Evolutionary conservation across 805 yeast genomes (phyloP).

Genomic region (Sungouiella thailandica): DNA sequence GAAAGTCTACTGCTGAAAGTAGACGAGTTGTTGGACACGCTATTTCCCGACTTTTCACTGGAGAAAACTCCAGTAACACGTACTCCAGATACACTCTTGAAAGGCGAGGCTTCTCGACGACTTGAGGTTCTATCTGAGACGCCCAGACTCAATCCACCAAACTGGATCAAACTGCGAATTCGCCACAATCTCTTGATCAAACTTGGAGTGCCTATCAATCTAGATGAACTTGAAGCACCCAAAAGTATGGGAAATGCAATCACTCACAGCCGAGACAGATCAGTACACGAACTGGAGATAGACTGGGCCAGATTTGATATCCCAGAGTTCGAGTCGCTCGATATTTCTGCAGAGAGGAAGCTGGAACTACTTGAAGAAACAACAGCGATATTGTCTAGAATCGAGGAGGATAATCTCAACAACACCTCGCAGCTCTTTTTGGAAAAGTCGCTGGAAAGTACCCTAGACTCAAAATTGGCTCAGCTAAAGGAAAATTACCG

Average conservation of each 20-base stretch:
- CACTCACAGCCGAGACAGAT: conserved; percentile 14
- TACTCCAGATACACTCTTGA: conserved; percentile 12
- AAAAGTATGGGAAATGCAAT: too few species aligned
- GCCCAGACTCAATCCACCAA: conserved; percentile 51
- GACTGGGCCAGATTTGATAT: conserved; percentile 31
- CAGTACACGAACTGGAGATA: conserved; percentile 26
- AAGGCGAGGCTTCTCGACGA: conserved; percentile 34
- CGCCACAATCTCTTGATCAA: conserved; percentile 59
- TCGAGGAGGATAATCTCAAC: conserved; percentile 32
- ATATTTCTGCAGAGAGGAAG: conserved; percentile 25
- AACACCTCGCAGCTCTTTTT: conserved; percentile 26
- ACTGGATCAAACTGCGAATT: conserved; percentile 66
- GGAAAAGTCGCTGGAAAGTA: conserved; percentile 14
- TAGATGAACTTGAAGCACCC: conserved; percentile 43
- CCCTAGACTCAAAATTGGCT: conserved; percentile 33
- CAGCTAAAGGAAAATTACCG: conserved; percentile 24
- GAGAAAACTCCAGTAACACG: neutral
- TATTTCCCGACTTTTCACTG: conserved; percentile 5
- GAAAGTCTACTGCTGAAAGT: conserved; percentile 3
- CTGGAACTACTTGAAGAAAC: conserved; percentile 22
- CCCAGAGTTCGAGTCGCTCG: conserved; percentile 31
- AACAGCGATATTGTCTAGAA: conserved; percentile 19
- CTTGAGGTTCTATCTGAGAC: conserved; percentile 44
- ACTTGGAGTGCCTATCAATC: conserved; percentile 68
- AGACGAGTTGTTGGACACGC: conserved; percentile 6